phyloP scores from a whole-genome alignment of 1,284 basidiomycete genomes.

The Microbotryomycetes sp. region DNA sequence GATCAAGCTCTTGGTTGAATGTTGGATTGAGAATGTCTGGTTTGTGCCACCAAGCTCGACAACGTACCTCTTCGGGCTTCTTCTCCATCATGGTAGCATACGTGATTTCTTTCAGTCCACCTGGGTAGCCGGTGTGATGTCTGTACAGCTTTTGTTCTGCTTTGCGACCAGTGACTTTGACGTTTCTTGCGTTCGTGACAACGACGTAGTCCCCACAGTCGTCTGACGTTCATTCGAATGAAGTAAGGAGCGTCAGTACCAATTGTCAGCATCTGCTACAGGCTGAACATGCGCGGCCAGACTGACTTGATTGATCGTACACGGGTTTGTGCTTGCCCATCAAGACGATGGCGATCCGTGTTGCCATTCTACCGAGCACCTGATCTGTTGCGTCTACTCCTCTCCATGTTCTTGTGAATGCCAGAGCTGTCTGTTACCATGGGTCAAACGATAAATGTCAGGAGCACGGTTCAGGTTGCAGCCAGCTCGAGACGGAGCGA shows the following conservation, averaged over 20 bases:
- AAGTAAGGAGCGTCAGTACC: background rate
- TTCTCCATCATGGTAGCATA: conserved; percentile 73
- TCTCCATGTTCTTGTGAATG: conserved; percentile 91
- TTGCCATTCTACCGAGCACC: conserved; percentile 84
- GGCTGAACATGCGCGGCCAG: conserved; percentile 38
- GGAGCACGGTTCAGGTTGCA: background rate
- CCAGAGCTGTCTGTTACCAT: conserved; percentile 70
- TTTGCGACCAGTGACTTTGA: conserved; percentile 87
- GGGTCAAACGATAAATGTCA: background rate
- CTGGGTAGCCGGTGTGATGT: conserved; percentile 87
- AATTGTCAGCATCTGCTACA: background rate
- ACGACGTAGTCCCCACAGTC: conserved; percentile 98
- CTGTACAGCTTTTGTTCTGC: conserved; percentile 79
- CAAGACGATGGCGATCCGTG: conserved; percentile 84
- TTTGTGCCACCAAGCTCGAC: background rate
- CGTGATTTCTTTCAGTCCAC: conserved; percentile 83
- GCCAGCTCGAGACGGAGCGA: background rate
- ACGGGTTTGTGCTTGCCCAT: conserved; percentile 99
- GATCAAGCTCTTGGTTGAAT: conserved; percentile 8
- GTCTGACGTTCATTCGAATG: conserved; percentile 48
- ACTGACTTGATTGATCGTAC: conserved; percentile 74
- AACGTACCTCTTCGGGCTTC: conserved; percentile 83
- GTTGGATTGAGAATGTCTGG: background rate
- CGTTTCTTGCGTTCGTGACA: conserved; percentile 78
- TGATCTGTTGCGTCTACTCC: conserved; percentile 86